A percentile compares a stretch with the other conserved stretches of the same genome.
Evolutionary conservation across 805 yeast species (phyloP).

Genomic region (Teunomyces tritomae): DNA sequence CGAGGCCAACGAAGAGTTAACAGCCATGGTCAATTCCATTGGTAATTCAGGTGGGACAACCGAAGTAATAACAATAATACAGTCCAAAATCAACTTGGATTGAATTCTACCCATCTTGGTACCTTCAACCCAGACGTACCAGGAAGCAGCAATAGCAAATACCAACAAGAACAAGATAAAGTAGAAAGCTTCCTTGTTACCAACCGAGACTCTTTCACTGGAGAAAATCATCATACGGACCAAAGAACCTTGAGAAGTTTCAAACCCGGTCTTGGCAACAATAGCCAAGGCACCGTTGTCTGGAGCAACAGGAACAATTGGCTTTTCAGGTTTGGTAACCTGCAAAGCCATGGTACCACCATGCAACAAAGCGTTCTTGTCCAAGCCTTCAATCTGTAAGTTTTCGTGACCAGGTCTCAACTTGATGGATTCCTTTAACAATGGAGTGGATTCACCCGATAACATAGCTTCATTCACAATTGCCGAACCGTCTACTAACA

Average conservation of each 20-base stretch:
- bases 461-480: constrained; percentile 99
- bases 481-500: constrained; percentile 84
- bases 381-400: constrained; percentile 76
- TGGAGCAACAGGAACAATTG: constrained; percentile 64
- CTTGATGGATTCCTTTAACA: constrained; percentile 85
- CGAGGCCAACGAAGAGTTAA: constrained; percentile 85
- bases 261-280: constrained; percentile 94
- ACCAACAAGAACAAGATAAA: constrained; percentile 85
- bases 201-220: constrained; percentile 94
- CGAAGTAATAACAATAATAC: constrained; percentile 92
- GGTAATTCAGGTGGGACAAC: constrained; percentile 99
- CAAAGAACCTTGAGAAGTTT: constrained; percentile 94
- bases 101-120: constrained; percentile 93
- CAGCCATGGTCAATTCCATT: constrained; percentile 98
- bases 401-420: constrained; percentile 72
- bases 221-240: constrained; percentile 98
- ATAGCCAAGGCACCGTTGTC: constrained; percentile 90
- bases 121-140: constrained; percentile 99
- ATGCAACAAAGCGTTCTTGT: constrained; percentile 82
- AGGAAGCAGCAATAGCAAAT: constrained; percentile 92
- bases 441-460: constrained; percentile 96
- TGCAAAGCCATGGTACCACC: constrained; percentile 98
- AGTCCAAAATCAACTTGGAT: constrained; percentile 88
- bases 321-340: constrained; percentile 66
- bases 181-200: constrained; percentile 89